Conservation (phyloP, 805 yeast genomes). For the Wickerhamiella bombiphila region DNA sequence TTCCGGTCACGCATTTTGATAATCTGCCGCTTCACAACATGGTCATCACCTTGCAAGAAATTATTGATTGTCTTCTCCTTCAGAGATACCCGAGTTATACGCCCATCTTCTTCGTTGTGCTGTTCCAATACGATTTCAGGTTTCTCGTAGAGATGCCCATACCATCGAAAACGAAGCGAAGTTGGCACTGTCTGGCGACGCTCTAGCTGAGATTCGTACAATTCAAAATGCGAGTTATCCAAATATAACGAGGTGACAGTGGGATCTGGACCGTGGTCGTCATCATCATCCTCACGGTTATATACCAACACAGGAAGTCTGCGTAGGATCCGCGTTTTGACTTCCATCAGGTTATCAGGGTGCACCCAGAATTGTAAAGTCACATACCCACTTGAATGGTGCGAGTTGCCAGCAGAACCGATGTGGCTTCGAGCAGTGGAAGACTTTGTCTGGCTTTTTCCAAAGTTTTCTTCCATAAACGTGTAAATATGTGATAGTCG, state of each 20-base stretch:
- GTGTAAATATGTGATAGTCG: conserved; percentile 65
- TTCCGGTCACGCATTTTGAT: conserved; percentile 46
- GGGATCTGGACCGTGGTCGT: conserved; percentile 45
- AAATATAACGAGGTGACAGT: conserved; percentile 75
- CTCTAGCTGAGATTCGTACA: conserved; percentile 71
- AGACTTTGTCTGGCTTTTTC: conserved; percentile 22
- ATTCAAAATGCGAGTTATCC: conserved; percentile 67
- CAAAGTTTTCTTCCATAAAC: conserved; percentile 61
- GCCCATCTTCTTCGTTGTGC: conserved; percentile 35
- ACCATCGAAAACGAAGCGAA: conserved; percentile 78
- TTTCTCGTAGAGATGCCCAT: conserved; percentile 60
- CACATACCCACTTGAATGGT: conserved; percentile 26
- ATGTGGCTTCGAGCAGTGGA: conserved; percentile 13
- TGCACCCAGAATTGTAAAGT: conserved; percentile 91
- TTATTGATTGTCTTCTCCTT: conserved; percentile 73
- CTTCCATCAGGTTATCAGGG: conserved; percentile 94
- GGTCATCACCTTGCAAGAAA: conserved; percentile 42
- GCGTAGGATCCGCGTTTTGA: conserved; percentile 85
- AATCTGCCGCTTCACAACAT: conserved; percentile 35
- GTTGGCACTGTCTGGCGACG: conserved; percentile 47
- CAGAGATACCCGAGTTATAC: conserved; percentile 46
- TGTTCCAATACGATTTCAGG: conserved; percentile 73
- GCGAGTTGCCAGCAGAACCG: conserved; percentile 21
- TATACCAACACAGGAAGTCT: conserved; percentile 86
- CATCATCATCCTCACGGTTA: conserved; percentile 36